Base-by-base conservation (phyloP, 306 rosid genomes). In the Arachis stenosperma region DNA sequence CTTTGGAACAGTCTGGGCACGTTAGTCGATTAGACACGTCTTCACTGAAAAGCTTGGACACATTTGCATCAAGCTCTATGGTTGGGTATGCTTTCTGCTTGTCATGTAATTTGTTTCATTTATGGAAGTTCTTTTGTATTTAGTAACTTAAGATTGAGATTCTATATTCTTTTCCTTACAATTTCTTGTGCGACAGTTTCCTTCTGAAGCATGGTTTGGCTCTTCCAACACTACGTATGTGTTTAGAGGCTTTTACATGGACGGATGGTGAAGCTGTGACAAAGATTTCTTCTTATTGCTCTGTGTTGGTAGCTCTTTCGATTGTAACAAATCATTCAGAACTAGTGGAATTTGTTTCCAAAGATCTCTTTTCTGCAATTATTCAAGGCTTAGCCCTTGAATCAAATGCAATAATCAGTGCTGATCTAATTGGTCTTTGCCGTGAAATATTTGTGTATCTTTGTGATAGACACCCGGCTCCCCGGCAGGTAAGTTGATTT, bases 1-100 rank as follows among this genome's bases (percentile, higher is more conserved):
- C 97, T 69, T 75, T 95, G 76, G 98, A 95, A 68, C 98, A 87
- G n/a, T 88, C 96, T 50, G 96, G 97, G 59, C 95, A 91, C 81
- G 79, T 84, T 75, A 84, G 48, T 72, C 90, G 96, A 75, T 71
- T 83, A 7, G 92, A 87, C 78, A 3, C 50, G 51, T 82, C 95
- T 79, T 84, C 92, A 58, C 88, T 84, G 71, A 91, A 87, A 82
- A 86, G 84, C 77, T 87, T 95, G 82, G 97, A 88, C 71, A 78
- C 88, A 54, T 85, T 84, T 64, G 76, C 84, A 56, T 83, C 90
- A 40, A 83, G 76, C 82, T 95, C 98, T 48, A 84, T 91, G 97
- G 93, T 90, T 84, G 91, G 97, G 98, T 95, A 91, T 67, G 98
- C 42, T 46, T 48, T 70, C 80, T 60, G 56, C 75, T 70, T 78